A percentile compares a stretch with the other conserved stretches of the same genome.
phyloP scores from a whole-genome alignment of 345 rosid species.

The Cochlearia excelsa region DNA sequence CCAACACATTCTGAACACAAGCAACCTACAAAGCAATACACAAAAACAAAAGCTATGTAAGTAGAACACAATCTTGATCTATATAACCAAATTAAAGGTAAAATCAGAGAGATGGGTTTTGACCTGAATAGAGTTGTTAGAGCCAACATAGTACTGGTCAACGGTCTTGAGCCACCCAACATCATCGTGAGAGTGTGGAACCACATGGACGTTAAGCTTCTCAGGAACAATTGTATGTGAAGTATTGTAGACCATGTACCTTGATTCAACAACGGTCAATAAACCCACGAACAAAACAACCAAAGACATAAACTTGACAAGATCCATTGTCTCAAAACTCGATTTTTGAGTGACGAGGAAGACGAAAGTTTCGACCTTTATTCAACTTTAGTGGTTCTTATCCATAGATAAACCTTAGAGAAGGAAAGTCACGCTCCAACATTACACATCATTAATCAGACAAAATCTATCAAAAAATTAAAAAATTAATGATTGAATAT shows the following conservation, averaged over 20 bases:
- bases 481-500: background rate
- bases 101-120: background rate
- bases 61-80: conserved; percentile 2
- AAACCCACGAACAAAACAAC: conserved; percentile 36
- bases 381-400: conserved; percentile 11
- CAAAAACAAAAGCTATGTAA: conserved; percentile 10
- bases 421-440: conserved; percentile 4
- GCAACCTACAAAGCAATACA: conserved; percentile 51
- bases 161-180: conserved; percentile 98
- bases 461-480: conserved; percentile 5
- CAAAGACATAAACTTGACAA: conserved; percentile 14
- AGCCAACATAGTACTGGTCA: conserved; percentile 98
- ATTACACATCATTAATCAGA: conserved; percentile 5
- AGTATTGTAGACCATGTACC: conserved; percentile 79
- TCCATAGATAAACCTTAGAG: conserved; percentile 26
- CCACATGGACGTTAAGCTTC: conserved; percentile 92
- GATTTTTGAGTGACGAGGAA: conserved; percentile 17
- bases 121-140: conserved; percentile 97
- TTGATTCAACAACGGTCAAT: conserved; percentile 51
- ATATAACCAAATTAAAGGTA: background rate
- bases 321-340: conserved; percentile 31
- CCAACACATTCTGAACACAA: conserved; percentile 90
- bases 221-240: conserved; percentile 66
- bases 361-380: conserved; percentile 26
- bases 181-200: conserved; percentile 91